Base-by-base conservation (phyloP, 495 filamentous ascomycete species). In the Tuber magnatum region DNA sequence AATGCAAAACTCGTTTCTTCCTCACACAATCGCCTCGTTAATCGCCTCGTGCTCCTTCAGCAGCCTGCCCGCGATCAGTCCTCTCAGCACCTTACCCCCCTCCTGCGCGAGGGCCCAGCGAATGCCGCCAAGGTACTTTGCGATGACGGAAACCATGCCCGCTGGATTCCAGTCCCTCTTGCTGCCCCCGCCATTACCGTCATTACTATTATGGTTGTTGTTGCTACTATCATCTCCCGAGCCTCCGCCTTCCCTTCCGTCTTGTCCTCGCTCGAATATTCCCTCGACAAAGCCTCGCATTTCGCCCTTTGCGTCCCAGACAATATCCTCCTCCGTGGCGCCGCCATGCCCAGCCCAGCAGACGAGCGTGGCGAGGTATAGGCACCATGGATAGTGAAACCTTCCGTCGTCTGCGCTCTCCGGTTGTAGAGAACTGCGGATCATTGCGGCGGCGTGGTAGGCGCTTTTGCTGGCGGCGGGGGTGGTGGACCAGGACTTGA, bases 81-180 rank as follows among this genome's bases (percentile, higher is more conserved):
- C 85, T 44, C 79, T 80, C 3, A 88, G 80, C 43, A 88, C 87
- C 73, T 86, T 86, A 65, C 28, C 18, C 18, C 86, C 87, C 80
- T 87, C 87, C 56, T 88, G 87, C 42, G 88, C 87, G 5, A 88
- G 86, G 14, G 86, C 87, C 88, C 87, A 89, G 56, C 87, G 82
- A 6, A 88, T 85, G 38, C 85, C 86, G n/a, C 85, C 84, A 72
- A 88, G 78, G 72, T 86, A 84, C 80, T 85, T 85, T 22, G 85
- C 87, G 85, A 89, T 87, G 18, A 85, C 84, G 70, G 83, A 83
- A 16, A 86, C 84, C 72, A 88, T 65, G 56, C 56, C 56, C 5
- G 28, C 56, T 35, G 4, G 14, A 65, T 65, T 65, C 28, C 56
- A 28, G 56, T 28, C 56, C 14, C 18, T 65, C 32, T 20, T 65